A percentile compares a stretch with the other conserved stretches of the same genome.
These are phyloP conservation scores for Wickerhamomyces queroliae DNA, from an alignment of 805 yeast genomes.

Conservation along the genomic window DNA sequence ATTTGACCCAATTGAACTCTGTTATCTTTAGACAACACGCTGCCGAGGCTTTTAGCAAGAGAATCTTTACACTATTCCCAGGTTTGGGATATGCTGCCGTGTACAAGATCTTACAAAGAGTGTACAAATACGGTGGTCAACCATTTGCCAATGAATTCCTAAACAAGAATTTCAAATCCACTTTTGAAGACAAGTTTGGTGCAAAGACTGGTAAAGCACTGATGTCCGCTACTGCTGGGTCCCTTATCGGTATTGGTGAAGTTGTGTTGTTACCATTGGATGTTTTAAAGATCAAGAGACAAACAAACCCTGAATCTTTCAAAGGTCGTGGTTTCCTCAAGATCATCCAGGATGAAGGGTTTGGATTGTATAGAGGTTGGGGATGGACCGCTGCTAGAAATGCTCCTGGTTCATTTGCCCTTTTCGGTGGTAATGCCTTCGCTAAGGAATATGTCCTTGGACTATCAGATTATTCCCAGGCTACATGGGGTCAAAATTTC, in stretches of 20 bases:
- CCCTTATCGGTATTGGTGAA: conserved; percentile 96
- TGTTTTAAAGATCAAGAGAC: conserved; percentile 96
- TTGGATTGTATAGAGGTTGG: conserved; percentile 95
- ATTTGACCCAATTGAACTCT: conserved; percentile 61
- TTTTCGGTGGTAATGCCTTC: conserved; percentile 97
- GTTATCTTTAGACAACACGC: conserved; percentile 88
- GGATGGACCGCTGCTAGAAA: conserved; percentile 99
- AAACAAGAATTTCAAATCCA: conserved; percentile 61
- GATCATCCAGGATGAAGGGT: conserved; percentile 86
- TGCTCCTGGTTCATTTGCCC: conserved; percentile 97
- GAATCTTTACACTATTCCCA: conserved; percentile 85
- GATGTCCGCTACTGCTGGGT: conserved; percentile 96
- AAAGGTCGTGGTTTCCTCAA: conserved; percentile 93
- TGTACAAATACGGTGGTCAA: conserved; percentile 98
- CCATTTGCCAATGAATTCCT: conserved; percentile 96
- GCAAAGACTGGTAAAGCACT: conserved; percentile 96
- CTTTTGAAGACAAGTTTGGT: conserved; percentile 77
- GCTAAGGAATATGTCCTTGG: conserved; percentile 95
- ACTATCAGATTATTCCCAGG: conserved; percentile 77
- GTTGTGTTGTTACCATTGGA: conserved; percentile 92
- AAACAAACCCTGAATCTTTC: conserved; percentile 99
- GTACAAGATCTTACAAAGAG: conserved; percentile 94
- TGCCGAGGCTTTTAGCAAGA: conserved; percentile 56
- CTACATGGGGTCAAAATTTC: conserved; percentile 94
- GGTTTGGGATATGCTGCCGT: conserved; percentile 98